phyloP scores from a whole-genome alignment of 805 yeast genomes.

The Grigorovia yakushimaensis region DNA sequence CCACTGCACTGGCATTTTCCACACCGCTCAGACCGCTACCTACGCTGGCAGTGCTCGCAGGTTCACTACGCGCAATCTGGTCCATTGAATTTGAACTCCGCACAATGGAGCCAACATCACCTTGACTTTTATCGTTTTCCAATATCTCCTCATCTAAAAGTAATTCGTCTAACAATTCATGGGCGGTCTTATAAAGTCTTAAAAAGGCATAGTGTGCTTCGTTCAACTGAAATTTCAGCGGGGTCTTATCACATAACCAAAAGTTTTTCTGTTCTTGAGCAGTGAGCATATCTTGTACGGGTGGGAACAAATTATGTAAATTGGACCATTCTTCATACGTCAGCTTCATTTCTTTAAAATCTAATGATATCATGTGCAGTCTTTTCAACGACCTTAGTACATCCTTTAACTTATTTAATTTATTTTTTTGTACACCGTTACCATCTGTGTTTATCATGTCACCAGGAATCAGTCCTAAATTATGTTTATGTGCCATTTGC shows the following conservation, averaged over 20 bases:
- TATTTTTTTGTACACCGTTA: background rate
- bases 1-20: too few relatives aligned
- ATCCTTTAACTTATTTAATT: slow-evolving; percentile 8
- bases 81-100: background rate
- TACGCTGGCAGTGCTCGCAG: background rate
- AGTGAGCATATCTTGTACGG: background rate
- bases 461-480: background rate
- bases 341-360: slow-evolving; percentile 12
- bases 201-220: slow-evolving; percentile 55
- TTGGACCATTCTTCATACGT: slow-evolving; percentile 21
- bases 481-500: background rate
- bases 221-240: slow-evolving; percentile 56
- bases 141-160: slow-evolving; percentile 5
- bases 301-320: slow-evolving; percentile 1
- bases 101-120: background rate
- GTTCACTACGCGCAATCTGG: background rate
- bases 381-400: slow-evolving; percentile 11
- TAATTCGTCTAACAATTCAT: slow-evolving; percentile 9
- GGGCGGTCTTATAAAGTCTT: slow-evolving; percentile 22
- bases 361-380: slow-evolving; percentile 15
- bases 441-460: background rate
- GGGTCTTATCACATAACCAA: slow-evolving; percentile 63
- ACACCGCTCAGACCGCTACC: too few relatives aligned
- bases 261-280: slow-evolving; percentile 22
- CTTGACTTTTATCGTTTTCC: slow-evolving; percentile 1